Base-by-base conservation (phyloP, 2,329 filamentous ascomycete genomes). In the Zymoseptoria tritici region DNA sequence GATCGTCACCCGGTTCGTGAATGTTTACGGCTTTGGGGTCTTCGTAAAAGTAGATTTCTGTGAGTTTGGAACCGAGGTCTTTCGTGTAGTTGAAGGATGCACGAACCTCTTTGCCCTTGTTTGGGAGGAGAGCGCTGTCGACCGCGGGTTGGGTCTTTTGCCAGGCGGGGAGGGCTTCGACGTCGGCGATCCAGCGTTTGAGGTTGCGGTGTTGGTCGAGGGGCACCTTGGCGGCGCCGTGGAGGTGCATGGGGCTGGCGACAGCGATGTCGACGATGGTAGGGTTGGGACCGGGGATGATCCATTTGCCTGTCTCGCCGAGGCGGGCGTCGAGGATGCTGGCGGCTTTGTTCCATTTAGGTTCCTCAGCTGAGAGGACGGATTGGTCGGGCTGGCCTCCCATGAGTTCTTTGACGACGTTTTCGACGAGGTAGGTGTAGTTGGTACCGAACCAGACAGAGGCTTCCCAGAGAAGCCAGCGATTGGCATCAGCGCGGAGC, bases 41-140 rank as follows among this genome's bases (percentile, higher is more conserved):
- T 61, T 79, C 59, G 66, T 75, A 67, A 73, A 79, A 69, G 71
- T 79, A 68, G 64, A 80, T 26, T 72, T 77, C 72, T 22, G 73
- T 75, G 61, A 72, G 70, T 57, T 77, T 73, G 22, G 64, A 60
- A 13, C 71, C 71, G 42, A 78, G 68, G 49, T 76, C 74, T 67
- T 78, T 78, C 49, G 77, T 74, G 68, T 79, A 80, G 62, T 80
- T 79, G 53, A 81, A 72, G 3, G 71, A 75, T 21, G 78, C 76
- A 57, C 74, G 73, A 59, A 79, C 75, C 62, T 68, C 59, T 58
- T 55, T 58, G 51, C 57, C 57, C 60, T 66, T 68, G 65, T 68
- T 67, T 57, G 72, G 71, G 29, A 72, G 64, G 57, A 75, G 65
- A 56, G 70, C 71, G 60, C 74, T 73, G 53, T 76, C 68, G n/a